Conservation (phyloP, 148 eudicot species). For the Amaranthus palmeri region DNA sequence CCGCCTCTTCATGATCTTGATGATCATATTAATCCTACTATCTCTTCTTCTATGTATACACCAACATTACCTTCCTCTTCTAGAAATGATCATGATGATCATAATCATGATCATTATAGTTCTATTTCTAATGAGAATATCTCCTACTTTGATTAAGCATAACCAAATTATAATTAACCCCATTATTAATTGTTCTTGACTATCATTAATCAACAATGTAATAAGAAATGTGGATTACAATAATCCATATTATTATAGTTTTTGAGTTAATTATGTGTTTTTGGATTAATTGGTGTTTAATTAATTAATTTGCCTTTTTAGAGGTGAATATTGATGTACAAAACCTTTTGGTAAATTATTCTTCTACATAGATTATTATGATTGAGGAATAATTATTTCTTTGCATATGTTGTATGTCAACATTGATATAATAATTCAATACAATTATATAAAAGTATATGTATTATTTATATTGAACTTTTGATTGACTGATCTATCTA, state of each 20-base stretch:
- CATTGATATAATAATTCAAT: not conserved
- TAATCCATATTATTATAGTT: not conserved
- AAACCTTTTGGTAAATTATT: not conserved
- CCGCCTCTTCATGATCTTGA: constrained; percentile 4
- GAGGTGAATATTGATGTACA: constrained; percentile 11
- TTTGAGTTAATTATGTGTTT: not conserved
- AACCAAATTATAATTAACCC: constrained; percentile 3
- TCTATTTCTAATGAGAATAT: constrained; percentile 46
- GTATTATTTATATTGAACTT: too few relatives aligned
- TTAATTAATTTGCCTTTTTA: not conserved
- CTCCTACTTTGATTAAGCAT: constrained; percentile 43
- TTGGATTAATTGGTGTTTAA: constrained; percentile 4
- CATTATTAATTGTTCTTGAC: constrained; percentile 5
- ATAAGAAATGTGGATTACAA: constrained; percentile 22
- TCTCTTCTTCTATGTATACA: constrained; percentile 42
- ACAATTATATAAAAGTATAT: not conserved
- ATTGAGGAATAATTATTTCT: constrained; percentile 1
- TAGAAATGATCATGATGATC: constrained; percentile 16
- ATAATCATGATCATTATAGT: constrained; percentile 28
- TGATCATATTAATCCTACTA: constrained; percentile 15
- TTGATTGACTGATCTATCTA: too few relatives aligned
- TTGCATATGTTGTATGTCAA: constrained; percentile 1
- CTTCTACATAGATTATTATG: constrained; percentile 3
- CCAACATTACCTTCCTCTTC: constrained; percentile 34
- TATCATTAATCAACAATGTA: constrained; percentile 14